phyloP scores from a whole-genome alignment of 1,284 basidiomycete genomes.

The Cutaneotrichosporon mucoides region DNA sequence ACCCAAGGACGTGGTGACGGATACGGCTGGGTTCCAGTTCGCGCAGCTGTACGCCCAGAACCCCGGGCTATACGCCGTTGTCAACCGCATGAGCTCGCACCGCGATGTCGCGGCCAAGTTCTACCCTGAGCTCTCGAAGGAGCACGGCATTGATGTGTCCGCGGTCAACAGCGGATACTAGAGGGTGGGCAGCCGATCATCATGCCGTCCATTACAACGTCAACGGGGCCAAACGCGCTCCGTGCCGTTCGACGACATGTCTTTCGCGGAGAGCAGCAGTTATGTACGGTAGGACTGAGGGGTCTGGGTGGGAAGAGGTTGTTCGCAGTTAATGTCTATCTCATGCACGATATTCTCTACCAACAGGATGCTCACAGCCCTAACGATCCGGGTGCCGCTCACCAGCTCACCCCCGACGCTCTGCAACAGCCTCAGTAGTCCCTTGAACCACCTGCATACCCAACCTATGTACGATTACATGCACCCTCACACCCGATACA shows the following conservation, averaged over 20 bases:
- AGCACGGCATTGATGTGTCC: slow-evolving; percentile 14
- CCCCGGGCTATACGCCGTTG: slow-evolving; percentile 14
- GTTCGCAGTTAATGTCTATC: too few relatives aligned
- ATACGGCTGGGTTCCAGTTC: slow-evolving; percentile 21
- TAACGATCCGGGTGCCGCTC: too few relatives aligned
- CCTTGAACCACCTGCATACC: too few relatives aligned
- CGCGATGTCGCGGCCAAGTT: slow-evolving; percentile 19
- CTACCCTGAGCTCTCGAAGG: slow-evolving; percentile 15
- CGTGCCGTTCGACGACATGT: too few relatives aligned
- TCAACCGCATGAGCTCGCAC: slow-evolving; percentile 18
- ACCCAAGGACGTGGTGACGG: slow-evolving; percentile 15
- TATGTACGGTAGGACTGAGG: too few relatives aligned
- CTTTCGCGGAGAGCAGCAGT: too few relatives aligned
- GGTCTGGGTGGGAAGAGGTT: too few relatives aligned
- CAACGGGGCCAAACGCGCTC: too few relatives aligned
- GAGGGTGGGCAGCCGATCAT: background rate
- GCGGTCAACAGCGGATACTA: slow-evolving; percentile 11
- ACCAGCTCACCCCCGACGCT: background rate
- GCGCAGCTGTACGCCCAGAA: slow-evolving; percentile 16
- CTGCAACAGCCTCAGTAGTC: background rate
- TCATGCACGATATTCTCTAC: too few relatives aligned
- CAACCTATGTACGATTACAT: too few relatives aligned
- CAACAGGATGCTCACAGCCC: too few relatives aligned
- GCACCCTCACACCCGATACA: background rate
- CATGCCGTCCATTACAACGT: too few relatives aligned